Evolutionary conservation across 208 protist species (phyloP).

Genomic region (Plasmodiophora brassicae): DNA sequence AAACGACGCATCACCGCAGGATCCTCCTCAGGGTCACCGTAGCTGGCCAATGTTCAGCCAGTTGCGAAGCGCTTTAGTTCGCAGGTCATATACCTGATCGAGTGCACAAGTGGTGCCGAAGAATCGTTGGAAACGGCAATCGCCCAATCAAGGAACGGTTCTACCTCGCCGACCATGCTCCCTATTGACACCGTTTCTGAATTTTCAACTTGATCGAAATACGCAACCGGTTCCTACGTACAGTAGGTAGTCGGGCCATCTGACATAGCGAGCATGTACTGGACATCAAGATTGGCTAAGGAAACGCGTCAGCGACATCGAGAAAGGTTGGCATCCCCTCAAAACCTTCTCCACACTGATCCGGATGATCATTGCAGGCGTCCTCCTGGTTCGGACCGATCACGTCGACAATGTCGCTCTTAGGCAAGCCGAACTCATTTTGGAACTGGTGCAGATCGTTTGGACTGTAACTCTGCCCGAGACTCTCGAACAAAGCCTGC

Average conservation of each 20-base stretch:
- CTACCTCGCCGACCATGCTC: too few relatives aligned
- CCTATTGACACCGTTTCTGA: too few relatives aligned
- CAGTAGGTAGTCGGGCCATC: conserved; percentile 32
- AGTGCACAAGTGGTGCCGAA: not conserved
- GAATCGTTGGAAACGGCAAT: conserved; percentile 9
- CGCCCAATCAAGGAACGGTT: not conserved
- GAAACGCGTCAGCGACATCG: too few relatives aligned
- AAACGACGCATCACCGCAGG: not conserved
- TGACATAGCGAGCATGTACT: conserved; percentile 8
- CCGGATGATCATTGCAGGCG: not conserved
- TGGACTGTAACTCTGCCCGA: conserved; percentile 9
- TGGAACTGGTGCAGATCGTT: not conserved
- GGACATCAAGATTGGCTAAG: conserved; percentile 18
- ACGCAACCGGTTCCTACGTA: conserved; percentile 27
- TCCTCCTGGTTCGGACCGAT: not conserved
- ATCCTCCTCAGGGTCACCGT: not conserved
- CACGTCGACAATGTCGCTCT: not conserved
- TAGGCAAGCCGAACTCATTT: not conserved
- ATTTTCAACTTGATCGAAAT: too few relatives aligned
- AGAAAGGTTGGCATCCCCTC: too few relatives aligned
- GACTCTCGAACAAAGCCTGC: not conserved
- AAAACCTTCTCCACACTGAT: too few relatives aligned
- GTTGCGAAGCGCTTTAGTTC: too few relatives aligned
- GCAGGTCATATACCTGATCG: too few relatives aligned
- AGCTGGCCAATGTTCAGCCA: too few relatives aligned